A percentile compares a stretch with the other conserved stretches of the same genome.
Conservation (phyloP, 257 asterid species). For the Salvia rosmarinus region DNA sequence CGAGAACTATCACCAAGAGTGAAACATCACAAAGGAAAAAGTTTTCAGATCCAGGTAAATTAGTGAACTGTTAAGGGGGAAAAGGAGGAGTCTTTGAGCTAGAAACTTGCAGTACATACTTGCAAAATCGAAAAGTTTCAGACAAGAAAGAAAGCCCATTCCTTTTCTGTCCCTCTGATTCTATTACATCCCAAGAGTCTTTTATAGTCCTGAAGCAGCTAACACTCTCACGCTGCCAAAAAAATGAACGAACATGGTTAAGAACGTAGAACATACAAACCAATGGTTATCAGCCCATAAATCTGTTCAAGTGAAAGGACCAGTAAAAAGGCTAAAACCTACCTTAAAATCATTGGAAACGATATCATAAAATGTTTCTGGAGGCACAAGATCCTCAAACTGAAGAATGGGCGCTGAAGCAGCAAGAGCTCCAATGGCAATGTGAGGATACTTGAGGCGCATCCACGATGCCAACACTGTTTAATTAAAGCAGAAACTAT, state of each 20-base stretch:
- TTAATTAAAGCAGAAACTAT: conserved; percentile 28
- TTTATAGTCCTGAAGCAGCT: conserved; percentile 81
- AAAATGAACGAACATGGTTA: conserved; percentile 25
- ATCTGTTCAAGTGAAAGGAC: not conserved
- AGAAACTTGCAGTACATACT: conserved; percentile 45
- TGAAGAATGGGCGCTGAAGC: conserved; percentile 93
- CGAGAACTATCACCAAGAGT: not conserved
- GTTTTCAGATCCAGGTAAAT: not conserved
- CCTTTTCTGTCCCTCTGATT: conserved; percentile 50
- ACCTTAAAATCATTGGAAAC: conserved; percentile 88
- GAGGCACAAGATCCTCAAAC: conserved; percentile 85
- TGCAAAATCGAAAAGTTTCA: conserved; percentile 67
- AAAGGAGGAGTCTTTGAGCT: not conserved
- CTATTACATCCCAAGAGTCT: conserved; percentile 78
- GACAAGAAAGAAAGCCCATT: conserved; percentile 72
- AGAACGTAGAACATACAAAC: conserved; percentile 15
- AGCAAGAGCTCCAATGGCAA: conserved; percentile 94
- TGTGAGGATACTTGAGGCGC: conserved; percentile 95
- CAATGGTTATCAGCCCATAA: conserved; percentile 18
- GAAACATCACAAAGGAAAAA: not conserved
- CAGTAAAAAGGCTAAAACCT: conserved; percentile 24
- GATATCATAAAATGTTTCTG: conserved; percentile 76
- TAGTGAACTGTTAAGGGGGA: not conserved
- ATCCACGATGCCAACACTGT: conserved; percentile 98
- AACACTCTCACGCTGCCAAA: conserved; percentile 69